Evolutionary conservation across 1,284 basidiomycete genomes (phyloP), one percentile per base, ranked within the genome.

Genomic region (Naganishia sp.): DNA sequence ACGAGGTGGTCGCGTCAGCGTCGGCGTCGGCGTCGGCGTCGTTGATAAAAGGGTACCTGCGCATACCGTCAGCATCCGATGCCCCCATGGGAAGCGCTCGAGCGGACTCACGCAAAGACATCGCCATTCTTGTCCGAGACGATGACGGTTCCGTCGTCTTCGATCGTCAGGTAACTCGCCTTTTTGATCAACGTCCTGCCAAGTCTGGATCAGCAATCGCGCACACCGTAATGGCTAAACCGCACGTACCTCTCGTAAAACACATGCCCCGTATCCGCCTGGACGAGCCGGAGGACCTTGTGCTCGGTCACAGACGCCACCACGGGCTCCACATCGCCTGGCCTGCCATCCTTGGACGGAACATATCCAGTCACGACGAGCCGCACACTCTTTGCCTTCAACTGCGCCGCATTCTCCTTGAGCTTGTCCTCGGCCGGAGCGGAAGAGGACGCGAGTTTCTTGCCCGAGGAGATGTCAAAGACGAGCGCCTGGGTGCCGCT

Each of bases 21-120:
- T 68, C 64, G 15, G 79, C 70, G 89, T 86, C 16, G 81, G 21
- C 21, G 15, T 68, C 64, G 15, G 79, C 70, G 89, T 86, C 16
- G 81, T 86, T 68, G 86, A 66, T 60, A 43, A 75, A 70, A 25
- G 78, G 76, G 67, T 78, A 80, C 2, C 73, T 74, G 45, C 16
- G 21, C 43, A n/a, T 4, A 9, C 18, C n/a, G 48, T 44, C 6
- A 49, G 43, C 49, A 23, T 52, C 15, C 13, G 60, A 28, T 2
- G 1, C 28, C 16, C n/a, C 28, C 16, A 11, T 21, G 25, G 18
- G 10, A 16, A 33, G 9, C 7, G 36, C 15, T n/a, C 10, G n/a
- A 6, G n/a, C 11, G 39, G 44, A 64, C 72, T 74, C 67, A 73
- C 77, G 67, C 66, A 63, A 75, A 78, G 50, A 74, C 71, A 61